Evolutionary conservation across 2,329 filamentous ascomycete genomes (phyloP).

Genomic region (Penicillium sp.): DNA sequence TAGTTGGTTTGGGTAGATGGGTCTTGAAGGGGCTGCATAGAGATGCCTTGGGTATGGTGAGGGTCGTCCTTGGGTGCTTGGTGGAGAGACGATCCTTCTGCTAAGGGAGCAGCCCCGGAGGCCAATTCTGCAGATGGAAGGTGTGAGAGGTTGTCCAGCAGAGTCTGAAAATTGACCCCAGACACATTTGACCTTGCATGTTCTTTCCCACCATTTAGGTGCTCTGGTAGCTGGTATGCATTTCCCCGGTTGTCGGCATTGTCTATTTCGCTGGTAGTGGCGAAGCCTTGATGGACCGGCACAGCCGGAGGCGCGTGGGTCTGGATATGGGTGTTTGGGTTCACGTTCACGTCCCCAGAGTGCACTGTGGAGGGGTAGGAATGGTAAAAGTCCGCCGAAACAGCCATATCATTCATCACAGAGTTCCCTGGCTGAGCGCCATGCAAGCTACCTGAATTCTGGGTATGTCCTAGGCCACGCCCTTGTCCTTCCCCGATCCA

Average conservation of each 20-base stretch:
- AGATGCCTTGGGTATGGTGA: conserved; percentile 41
- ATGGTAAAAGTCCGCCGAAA: conserved; percentile 27
- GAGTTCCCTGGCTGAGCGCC: conserved; percentile 24
- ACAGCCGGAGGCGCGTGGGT: conserved; percentile 26
- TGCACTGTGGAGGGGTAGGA: conserved; percentile 14
- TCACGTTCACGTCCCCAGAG: conserved; percentile 9
- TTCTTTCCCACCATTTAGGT: conserved; percentile 26
- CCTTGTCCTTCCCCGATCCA: conserved; percentile 16
- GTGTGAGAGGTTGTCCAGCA: conserved; percentile 50
- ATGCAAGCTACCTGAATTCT: conserved; percentile 37
- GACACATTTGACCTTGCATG: conserved; percentile 23
- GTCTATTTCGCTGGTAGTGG: conserved; percentile 33
- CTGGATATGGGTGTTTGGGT: conserved; percentile 14
- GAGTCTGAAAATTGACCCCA: conserved; percentile 50
- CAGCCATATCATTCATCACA: conserved; percentile 30
- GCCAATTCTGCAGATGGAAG: conserved; percentile 30
- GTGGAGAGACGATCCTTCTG: conserved; percentile 29
- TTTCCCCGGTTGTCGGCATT: conserved; percentile 21
- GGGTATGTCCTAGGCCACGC: conserved; percentile 13
- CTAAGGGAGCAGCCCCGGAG: conserved; percentile 25
- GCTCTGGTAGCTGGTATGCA: conserved; percentile 15
- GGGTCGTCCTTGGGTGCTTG: conserved; percentile 32
- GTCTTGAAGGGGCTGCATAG: conserved; percentile 48
- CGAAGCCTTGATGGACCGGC: conserved; percentile 24
- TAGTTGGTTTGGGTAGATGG: conserved; percentile 42